Base-by-base conservation (phyloP, 345 rosid genomes). In the Aquilaria malaccensis region DNA sequence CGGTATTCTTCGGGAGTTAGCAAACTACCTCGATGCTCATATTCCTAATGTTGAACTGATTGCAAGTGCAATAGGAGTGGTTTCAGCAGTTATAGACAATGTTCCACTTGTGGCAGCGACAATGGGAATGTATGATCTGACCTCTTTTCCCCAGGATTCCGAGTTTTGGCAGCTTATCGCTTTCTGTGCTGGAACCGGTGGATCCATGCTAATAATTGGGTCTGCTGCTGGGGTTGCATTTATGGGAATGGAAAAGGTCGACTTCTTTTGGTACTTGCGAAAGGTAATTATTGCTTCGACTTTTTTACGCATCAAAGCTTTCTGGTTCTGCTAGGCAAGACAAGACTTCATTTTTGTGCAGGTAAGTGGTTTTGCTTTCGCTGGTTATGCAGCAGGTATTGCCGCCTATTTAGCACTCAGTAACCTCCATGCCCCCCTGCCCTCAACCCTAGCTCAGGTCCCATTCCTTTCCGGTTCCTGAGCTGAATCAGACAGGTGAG, bases 211-310 rank as follows among this genome's bases (percentile, higher is more conserved):
- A 5, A 64, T 92, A 54, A 84, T 93, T 41, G 98, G 97, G 45
- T 93, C 98, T 14, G 98, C 98, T 2, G 96, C 97, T 59, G 98
- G 98, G 71, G 98, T 93, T 22, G 98, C 98, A 29, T 84, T 68
- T 68, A 93, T 87, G 98, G 98, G 98, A n/a, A 93, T 89, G 97
- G 98, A 93, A 70, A 87, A 89, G 77, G 83, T 89, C 13, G 94
- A 93, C 74, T 93, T 93, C 90, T 89, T 93, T 62, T 93, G 97
- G 98, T 93, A 93, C 68, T 64, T 93, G 33, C 81, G 84, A 33
- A 93, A 93, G 97, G 98, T 87, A 60, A 30, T 51, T 60, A 57
- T 56, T 9, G 62, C 55, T 30, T 60, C 59, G 29, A 12, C 4
- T 47, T 30, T n/a, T 37, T 37, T 13, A n/a, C 31, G 1, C 3